Conservation (phyloP, 805 yeast species). For the Candida sonorensis region DNA sequence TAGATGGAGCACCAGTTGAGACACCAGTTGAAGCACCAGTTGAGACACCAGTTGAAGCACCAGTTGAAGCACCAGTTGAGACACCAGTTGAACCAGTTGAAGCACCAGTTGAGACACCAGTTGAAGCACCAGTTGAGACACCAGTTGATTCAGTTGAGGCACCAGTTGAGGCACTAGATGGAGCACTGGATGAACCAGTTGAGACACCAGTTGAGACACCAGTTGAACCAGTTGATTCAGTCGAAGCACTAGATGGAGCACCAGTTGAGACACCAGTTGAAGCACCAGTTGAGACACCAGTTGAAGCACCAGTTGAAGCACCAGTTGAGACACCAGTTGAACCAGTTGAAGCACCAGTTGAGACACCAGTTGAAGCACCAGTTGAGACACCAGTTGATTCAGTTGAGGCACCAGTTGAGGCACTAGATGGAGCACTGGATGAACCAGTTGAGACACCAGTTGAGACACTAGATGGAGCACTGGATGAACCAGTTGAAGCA, state of each 20-base stretch:
- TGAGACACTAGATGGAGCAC: too few relatives aligned
- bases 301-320: not conserved
- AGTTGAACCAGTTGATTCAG: not conserved
- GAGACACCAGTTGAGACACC: not conserved
- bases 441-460: too few relatives aligned
- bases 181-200: not conserved
- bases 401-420: not conserved
- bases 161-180: not conserved
- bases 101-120: not conserved
- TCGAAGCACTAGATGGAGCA: not conserved
- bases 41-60: not conserved
- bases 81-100: not conserved
- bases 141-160: not conserved
- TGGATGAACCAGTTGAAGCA: too few relatives aligned
- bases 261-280: not conserved
- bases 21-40: not conserved
- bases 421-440: too few relatives aligned
- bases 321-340: not conserved
- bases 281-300: not conserved
- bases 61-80: not conserved
- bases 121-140: not conserved
- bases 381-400: too few relatives aligned
- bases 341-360: not conserved
- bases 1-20: not conserved
- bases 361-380: not conserved